Conservation (phyloP, 352 stramenopile genomes). For the Pythium rhizo-oryzae region DNA sequence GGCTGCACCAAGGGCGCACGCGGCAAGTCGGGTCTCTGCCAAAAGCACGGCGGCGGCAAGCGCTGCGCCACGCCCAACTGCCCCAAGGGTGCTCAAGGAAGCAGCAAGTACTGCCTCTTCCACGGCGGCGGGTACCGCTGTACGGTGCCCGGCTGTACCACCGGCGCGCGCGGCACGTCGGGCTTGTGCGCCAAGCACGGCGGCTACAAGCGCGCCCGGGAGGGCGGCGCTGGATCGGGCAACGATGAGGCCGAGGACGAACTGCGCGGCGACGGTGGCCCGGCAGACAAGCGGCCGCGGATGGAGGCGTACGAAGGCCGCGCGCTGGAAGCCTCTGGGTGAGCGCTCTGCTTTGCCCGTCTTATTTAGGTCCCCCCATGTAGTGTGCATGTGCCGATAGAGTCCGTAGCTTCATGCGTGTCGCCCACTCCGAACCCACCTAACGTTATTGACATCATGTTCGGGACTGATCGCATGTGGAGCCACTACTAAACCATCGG, state of each 20-base stretch:
- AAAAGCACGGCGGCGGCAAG: slow-evolving; percentile 87
- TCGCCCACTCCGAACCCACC: no score
- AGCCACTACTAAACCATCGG: no score
- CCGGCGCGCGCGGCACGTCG: slow-evolving; percentile 72
- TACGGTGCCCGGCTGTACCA: slow-evolving; percentile 69
- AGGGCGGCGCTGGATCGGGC: slow-evolving; percentile 1
- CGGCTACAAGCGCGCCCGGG: slow-evolving; percentile 57
- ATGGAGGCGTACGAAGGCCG: slow-evolving; percentile 22
- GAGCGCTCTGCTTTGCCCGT: neutral
- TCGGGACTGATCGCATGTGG: no score
- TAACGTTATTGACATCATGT: neutral
- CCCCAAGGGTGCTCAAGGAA: slow-evolving; percentile 82
- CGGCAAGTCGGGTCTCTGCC: slow-evolving; percentile 81
- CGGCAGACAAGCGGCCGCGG: slow-evolving; percentile 22
- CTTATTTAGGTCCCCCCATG: neutral
- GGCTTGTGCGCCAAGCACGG: slow-evolving; percentile 81
- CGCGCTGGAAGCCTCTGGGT: slow-evolving; percentile 14
- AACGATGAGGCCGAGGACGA: neutral
- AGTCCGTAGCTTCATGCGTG: neutral
- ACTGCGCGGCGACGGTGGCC: slow-evolving; percentile 3
- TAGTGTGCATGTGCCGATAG: neutral
- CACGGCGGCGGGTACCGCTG: slow-evolving; percentile 88
- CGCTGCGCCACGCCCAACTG: slow-evolving; percentile 62
- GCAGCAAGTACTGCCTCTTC: slow-evolving; percentile 75
- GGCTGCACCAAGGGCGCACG: slow-evolving; percentile 80